phyloP scores from a whole-genome alignment of 2,329 filamentous ascomycete species.

The Colletotrichum salicis region DNA sequence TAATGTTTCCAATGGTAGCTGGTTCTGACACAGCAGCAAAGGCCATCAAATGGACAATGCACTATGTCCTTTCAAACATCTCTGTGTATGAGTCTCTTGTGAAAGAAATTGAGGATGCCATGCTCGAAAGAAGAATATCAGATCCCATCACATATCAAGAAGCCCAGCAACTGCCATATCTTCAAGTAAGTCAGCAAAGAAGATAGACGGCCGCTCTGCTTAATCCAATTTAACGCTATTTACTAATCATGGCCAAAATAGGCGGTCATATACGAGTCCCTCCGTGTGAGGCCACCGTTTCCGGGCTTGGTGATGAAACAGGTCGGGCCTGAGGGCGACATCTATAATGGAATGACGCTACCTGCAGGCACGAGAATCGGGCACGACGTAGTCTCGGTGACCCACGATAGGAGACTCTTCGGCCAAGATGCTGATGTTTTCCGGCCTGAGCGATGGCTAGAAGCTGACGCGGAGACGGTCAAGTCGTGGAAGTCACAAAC shows the following conservation, averaged over 20 bases:
- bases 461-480: conserved; percentile 41
- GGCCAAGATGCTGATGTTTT: conserved; percentile 57
- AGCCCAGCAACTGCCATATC: conserved; percentile 51
- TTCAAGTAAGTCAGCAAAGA: conserved; percentile 40
- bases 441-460: conserved; percentile 60
- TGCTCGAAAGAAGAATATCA: conserved; percentile 26
- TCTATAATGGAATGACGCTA: conserved; percentile 47
- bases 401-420: conserved; percentile 52
- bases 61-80: conserved; percentile 62
- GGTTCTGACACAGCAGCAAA: conserved; percentile 49
- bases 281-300: conserved; percentile 60
- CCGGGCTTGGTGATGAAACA: conserved; percentile 60
- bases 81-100: conserved; percentile 56
- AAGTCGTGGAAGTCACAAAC: conserved; percentile 46
- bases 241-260: conserved; percentile 35
- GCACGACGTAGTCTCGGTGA: conserved; percentile 52
- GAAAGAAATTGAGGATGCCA: conserved; percentile 55
- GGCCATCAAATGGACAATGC: conserved; percentile 56
- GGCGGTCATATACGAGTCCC: conserved; percentile 62
- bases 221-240: accelerated
- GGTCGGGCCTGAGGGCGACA: conserved; percentile 54
- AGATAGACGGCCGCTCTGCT: neutral
- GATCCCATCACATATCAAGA: conserved; percentile 46
- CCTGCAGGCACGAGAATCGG: conserved; percentile 52
- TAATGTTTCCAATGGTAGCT: conserved; percentile 41